Base-by-base conservation (phyloP, 208 protist species). In the Phytomonas sp. region DNA sequence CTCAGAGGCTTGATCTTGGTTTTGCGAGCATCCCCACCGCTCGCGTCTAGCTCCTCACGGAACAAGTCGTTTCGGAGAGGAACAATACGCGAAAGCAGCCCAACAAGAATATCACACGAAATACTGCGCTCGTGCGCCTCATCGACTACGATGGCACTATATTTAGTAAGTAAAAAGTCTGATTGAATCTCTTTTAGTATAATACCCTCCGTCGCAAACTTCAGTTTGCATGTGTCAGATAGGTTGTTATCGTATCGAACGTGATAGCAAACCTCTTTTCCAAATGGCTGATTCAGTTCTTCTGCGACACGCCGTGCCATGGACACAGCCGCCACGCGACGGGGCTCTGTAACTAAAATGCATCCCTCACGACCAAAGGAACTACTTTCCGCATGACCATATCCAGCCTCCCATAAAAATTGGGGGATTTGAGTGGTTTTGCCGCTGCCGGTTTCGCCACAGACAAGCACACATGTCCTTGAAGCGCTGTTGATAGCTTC, bases 201-300 rank as follows among this genome's bases (percentile, higher is more conserved):
- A 84, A 99, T 99, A 72, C 98, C 98, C 84, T 99, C 98, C 0
- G 98, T 99, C 67, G 99, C 97, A 83, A 99, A 99, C 75, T 98
- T 98, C 15, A 99, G 60, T 67, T 74, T 80, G 43, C 97, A 99
- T 34, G 84, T 75, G 29, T 91, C 78, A 7, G 81, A 89, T 13
- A 98, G 87, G 71, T 93, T 97, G 79, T 99, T 98, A 77, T 99
- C 98, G 72, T 99, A 99, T 34, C 98, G 93, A 33, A 99, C 98
- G 40, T 94, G 88, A 77, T 99, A 99, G 68, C 98, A 98, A 51
- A 99, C 97, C 65, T 96, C 77, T 11, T 84, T 70, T 29, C 96
- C 96, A 76, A 98, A 91, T 4, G 66, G 62, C 9, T 89, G 87
- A 70, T 93, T 92, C 34, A 98, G 89, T 77, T 99, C 97, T 53